Base-by-base conservation (phyloP, 1,284 basidiomycete species). In the Sphagnurus paluster region DNA sequence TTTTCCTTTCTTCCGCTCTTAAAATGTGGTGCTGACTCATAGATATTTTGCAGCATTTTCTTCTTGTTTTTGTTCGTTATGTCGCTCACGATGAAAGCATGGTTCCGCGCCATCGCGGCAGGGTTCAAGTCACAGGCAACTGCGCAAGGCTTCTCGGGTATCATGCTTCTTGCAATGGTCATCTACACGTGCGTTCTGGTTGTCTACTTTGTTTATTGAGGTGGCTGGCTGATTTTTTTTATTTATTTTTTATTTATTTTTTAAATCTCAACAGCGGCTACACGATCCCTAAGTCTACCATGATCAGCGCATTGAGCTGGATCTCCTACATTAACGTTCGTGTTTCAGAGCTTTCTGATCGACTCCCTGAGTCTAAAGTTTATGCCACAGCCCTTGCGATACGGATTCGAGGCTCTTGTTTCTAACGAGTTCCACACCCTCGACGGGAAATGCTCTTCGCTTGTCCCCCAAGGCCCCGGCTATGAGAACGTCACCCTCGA, bases 231-330 rank as follows among this genome's bases (percentile, higher is more conserved):
- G n/a, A n/a, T n/a, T n/a, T n/a, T n/a, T n/a, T n/a, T n/a, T n/a
- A n/a, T n/a, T n/a, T n/a, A n/a, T n/a, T 23, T 8, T 16, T 7
- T 20, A 16, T 26, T 21, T 11, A 21, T 16, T 17, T 13, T 17
- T 13, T 25, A 4, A 7, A 4, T 21, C 7, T 19, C 14, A 78
- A 57, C 21, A 58, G 51, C 38, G 62, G 71, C 28, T 75, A 72
- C 46, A 65, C 66, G 40, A 67, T 74, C 25, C 70, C 70, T 1
- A 63, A 61, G 32, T 73, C 77, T 0, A 71, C 69, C 20, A 85
- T 87, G 80, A 78, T 82, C 13, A 78, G 77, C 8, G 81, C 78
- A 2, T 63, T 87, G 44, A 68, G 70, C 16, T 87, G 85, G 84
- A 77, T 86, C 29, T 76, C 76, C 2, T 83, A 75, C 39, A 71